A percentile compares a stretch with the other conserved stretches of the same genome.
phyloP scores from a whole-genome alignment of 192 early-diverging fungal species.

The Coemansia sp. region DNA sequence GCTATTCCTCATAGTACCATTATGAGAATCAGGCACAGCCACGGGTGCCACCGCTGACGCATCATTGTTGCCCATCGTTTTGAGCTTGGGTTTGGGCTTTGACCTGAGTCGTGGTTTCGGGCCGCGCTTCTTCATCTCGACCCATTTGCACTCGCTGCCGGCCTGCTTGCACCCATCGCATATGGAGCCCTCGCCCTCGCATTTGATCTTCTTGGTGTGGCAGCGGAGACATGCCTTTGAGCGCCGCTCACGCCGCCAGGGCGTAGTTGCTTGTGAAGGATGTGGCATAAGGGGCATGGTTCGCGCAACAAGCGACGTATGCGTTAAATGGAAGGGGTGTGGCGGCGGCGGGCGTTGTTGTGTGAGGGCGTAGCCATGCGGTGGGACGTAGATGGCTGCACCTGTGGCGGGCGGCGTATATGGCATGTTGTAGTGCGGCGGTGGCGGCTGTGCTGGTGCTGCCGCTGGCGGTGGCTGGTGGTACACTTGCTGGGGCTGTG shows the following conservation, averaged over 20 bases:
- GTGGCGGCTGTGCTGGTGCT: slow-evolving; percentile 1
- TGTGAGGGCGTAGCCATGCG: slow-evolving; percentile 1
- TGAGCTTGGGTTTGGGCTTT: slow-evolving; percentile 9
- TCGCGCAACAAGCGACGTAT: background rate
- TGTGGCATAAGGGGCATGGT: background rate
- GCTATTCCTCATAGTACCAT: background rate
- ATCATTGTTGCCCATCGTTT: background rate
- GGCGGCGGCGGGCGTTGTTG: slow-evolving; percentile 6
- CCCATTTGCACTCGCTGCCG: slow-evolving; percentile 50
- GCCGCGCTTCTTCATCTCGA: slow-evolving; percentile 54
- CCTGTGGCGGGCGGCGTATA: slow-evolving; percentile 2
- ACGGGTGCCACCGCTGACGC: background rate
- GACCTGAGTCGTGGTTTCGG: slow-evolving; percentile 32
- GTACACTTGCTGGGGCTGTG: slow-evolving; percentile 22
- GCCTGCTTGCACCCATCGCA: slow-evolving; percentile 52
- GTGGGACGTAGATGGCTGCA: background rate
- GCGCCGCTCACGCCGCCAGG: slow-evolving; percentile 53
- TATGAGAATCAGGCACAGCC: background rate
- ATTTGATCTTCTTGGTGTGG: slow-evolving; percentile 56
- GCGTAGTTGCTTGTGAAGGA: slow-evolving; percentile 1
- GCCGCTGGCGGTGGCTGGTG: slow-evolving; percentile 8
- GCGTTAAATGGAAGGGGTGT: slow-evolving; percentile 10
- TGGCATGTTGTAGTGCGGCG: slow-evolving; percentile 8
- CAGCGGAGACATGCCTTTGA: slow-evolving; percentile 53
- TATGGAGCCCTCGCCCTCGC: slow-evolving; percentile 41